Conservation (phyloP, 2,329 filamentous ascomycete genomes). For the Aureobasidium sp. region DNA sequence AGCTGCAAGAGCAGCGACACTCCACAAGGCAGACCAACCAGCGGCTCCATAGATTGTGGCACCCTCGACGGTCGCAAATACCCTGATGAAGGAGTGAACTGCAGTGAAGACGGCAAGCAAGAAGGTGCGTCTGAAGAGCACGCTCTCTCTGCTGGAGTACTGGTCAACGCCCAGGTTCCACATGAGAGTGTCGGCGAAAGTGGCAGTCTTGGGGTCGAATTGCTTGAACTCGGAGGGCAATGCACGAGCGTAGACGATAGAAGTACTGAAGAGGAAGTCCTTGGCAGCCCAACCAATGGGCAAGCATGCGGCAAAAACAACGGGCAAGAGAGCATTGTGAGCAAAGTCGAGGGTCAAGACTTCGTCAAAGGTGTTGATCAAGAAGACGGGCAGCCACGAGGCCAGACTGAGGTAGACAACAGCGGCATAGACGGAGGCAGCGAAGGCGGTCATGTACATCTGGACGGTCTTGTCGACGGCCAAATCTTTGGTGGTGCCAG, state of each 20-base stretch:
- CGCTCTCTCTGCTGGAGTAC: slow-evolving; percentile 59
- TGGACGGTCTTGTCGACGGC: slow-evolving; percentile 55
- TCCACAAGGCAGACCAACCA: slow-evolving; percentile 69
- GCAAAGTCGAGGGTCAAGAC: slow-evolving; percentile 61
- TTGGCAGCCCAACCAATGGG: slow-evolving; percentile 64
- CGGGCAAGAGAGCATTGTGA: slow-evolving; percentile 50
- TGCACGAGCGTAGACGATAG: slow-evolving; percentile 39
- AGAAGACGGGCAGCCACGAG: slow-evolving; percentile 60
- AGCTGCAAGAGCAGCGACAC: slow-evolving; percentile 52
- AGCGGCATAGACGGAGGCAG: slow-evolving; percentile 67
- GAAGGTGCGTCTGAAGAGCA: slow-evolving; percentile 48
- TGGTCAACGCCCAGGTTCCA: slow-evolving; percentile 52
- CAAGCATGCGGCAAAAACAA: slow-evolving; percentile 47
- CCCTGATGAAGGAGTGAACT: slow-evolving; percentile 55
- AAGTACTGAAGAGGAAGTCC: slow-evolving; percentile 69
- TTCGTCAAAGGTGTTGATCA: slow-evolving; percentile 68
- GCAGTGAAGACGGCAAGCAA: slow-evolving; percentile 39
- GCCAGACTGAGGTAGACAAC: slow-evolving; percentile 60
- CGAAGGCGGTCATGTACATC: slow-evolving; percentile 57
- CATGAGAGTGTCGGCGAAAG: slow-evolving; percentile 59
- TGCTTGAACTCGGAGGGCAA: slow-evolving; percentile 36
- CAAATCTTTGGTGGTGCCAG: slow-evolving; percentile 33
- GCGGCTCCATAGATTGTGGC: slow-evolving; percentile 62
- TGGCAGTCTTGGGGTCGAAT: slow-evolving; percentile 59
- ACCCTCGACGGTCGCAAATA: slow-evolving; percentile 58